Percentiles rank a stretch among this genome's conserved stretches.
phyloP scores from a whole-genome alignment of 768 basidiomycete genomes.

The Pseudohyphozyma bogoriensis region DNA sequence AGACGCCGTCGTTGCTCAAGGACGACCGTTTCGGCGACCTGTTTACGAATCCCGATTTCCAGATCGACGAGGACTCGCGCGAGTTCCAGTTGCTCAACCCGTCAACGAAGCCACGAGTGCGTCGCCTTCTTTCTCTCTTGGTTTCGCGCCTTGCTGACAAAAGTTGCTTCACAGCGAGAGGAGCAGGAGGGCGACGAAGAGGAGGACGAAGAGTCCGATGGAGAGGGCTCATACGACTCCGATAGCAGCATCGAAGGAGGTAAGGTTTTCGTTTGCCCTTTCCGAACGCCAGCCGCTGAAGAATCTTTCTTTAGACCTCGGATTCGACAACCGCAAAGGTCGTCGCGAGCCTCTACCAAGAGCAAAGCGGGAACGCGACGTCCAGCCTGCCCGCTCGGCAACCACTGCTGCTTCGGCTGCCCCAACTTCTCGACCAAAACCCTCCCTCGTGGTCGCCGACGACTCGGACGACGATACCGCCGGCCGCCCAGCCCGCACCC shows the following conservation, averaged over 20 bases:
- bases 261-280: conserved; percentile 35
- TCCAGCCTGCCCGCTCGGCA: conserved; percentile 48
- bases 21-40: conserved; percentile 85
- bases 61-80: conserved; percentile 75
- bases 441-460: conserved; percentile 57
- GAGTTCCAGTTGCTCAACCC: conserved; percentile 93
- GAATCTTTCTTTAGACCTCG: conserved; percentile 29
- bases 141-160: too few relatives aligned
- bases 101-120: conserved; percentile 43
- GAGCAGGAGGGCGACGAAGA: conserved; percentile 57
- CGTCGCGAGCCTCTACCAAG: conserved; percentile 51
- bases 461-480: conserved; percentile 18
- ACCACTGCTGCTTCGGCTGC: too few relatives aligned
- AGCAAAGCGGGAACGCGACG: conserved; percentile 44
- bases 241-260: conserved; percentile 41
- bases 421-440: conserved; percentile 6
- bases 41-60: conserved; percentile 82
- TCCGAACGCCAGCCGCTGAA: too few relatives aligned
- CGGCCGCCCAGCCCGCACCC: conserved; percentile 8
- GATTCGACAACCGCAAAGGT: conserved; percentile 22
- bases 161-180: conserved; percentile 37
- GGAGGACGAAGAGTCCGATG: conserved; percentile 33
- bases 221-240: conserved; percentile 37
- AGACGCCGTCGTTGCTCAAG: conserved; percentile 50
- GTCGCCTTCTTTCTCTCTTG: not conserved